Evolutionary conservation across 1,284 basidiomycete genomes (phyloP).

Genomic region (Leccinum subrobustum): DNA sequence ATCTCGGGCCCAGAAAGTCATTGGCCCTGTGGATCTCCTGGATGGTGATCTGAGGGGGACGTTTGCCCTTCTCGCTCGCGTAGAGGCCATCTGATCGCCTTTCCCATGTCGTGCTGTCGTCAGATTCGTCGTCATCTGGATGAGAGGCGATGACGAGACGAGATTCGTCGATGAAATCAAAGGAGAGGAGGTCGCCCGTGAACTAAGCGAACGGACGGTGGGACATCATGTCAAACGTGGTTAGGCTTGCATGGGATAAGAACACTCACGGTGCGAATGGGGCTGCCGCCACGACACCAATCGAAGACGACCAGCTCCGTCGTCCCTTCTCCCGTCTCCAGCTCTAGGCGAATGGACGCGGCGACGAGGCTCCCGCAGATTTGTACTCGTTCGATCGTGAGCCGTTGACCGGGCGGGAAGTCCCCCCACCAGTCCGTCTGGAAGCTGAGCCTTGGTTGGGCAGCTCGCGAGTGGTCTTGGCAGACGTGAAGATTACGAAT

Average conservation of each 20-base stretch:
- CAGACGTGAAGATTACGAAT: slow-evolving; percentile 29
- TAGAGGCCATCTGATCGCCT: slow-evolving; percentile 34
- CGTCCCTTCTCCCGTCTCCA: slow-evolving; percentile 34
- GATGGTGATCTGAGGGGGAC: slow-evolving; percentile 31
- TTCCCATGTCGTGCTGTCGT: slow-evolving; percentile 33
- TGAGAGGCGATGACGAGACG: slow-evolving; percentile 28
- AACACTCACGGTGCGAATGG: slow-evolving; percentile 28
- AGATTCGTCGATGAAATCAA: slow-evolving; percentile 32
- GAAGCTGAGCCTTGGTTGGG: slow-evolving; percentile 29
- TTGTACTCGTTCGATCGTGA: slow-evolving; percentile 32
- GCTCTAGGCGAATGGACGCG: slow-evolving; percentile 29
- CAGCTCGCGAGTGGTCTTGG: slow-evolving; percentile 28
- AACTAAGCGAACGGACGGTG: slow-evolving; percentile 16
- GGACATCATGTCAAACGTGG: neutral
- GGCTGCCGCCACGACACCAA: slow-evolving; percentile 28
- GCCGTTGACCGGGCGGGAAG: slow-evolving; percentile 33
- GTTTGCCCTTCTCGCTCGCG: slow-evolving; percentile 30
- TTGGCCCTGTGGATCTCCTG: slow-evolving; percentile 23
- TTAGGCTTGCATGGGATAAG: neutral
- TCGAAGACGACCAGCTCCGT: slow-evolving; percentile 33
- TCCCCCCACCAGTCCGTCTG: slow-evolving; percentile 37
- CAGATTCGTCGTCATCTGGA: slow-evolving; percentile 35
- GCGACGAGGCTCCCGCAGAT: slow-evolving; percentile 31
- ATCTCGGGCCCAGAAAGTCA: slow-evolving; percentile 17
- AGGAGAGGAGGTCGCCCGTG: slow-evolving; percentile 32